phyloP scores from a whole-genome alignment of 805 yeast species.

The Wickerhamomyces ciferrii region DNA sequence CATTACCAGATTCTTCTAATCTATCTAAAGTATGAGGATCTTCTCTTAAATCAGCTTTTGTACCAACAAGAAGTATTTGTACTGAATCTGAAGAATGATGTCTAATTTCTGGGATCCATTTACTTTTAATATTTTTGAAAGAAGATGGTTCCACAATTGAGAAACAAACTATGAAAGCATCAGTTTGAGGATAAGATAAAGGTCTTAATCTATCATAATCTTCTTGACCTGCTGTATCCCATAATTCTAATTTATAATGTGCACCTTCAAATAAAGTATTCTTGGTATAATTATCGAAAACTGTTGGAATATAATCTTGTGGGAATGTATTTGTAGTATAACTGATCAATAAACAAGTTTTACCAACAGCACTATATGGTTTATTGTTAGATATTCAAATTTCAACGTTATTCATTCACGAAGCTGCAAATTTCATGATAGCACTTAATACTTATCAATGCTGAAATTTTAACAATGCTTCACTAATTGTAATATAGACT shows the following conservation, averaged over 20 bases:
- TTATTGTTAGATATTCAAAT: not conserved
- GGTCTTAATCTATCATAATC: constrained; percentile 90
- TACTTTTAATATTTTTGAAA: constrained; percentile 72
- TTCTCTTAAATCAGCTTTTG: constrained; percentile 83
- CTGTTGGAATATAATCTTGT: constrained; percentile 90
- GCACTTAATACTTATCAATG: not conserved
- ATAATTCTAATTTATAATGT: constrained; percentile 77
- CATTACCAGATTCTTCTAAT: constrained; percentile 53
- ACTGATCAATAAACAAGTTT: constrained; percentile 80
- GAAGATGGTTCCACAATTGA: constrained; percentile 79
- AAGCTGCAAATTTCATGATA: not conserved
- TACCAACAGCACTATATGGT: constrained; percentile 71
- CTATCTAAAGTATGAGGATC: constrained; percentile 68
- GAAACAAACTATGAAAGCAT: constrained; percentile 80
- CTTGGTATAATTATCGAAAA: constrained; percentile 87
- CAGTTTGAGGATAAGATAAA: constrained; percentile 87
- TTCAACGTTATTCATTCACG: not conserved
- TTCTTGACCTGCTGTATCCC: constrained; percentile 97
- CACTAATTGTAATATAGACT: constrained; percentile 16
- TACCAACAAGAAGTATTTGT: constrained; percentile 73
- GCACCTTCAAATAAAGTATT: constrained; percentile 78
- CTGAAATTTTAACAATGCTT: not conserved
- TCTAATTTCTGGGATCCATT: constrained; percentile 82
- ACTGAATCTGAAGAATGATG: constrained; percentile 76
- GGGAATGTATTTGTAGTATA: constrained; percentile 93